Conservation (phyloP, 2,329 filamentous ascomycete genomes). For the Alternaria gaisen region DNA sequence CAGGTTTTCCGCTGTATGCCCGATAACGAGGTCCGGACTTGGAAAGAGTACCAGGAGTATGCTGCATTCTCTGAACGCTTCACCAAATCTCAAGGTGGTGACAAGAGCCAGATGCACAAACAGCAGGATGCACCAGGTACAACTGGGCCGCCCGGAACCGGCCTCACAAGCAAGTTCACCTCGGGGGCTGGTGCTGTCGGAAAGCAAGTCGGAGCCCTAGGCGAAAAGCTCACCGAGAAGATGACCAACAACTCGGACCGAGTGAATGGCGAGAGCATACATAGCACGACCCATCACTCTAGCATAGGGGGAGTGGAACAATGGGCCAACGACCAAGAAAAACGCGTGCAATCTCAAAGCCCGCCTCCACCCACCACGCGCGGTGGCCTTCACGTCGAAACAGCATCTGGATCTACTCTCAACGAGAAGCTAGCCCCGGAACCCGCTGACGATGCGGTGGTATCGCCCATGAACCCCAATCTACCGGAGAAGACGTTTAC, state of each 20-base stretch:
- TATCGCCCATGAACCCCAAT: slow-evolving; percentile 38
- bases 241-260: slow-evolving; percentile 32
- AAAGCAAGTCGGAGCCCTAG: slow-evolving; percentile 35
- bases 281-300: slow-evolving; percentile 17
- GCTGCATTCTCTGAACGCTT: slow-evolving; percentile 80
- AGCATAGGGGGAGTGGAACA: slow-evolving; percentile 47
- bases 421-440: slow-evolving; percentile 47
- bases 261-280: slow-evolving; percentile 15
- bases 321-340: slow-evolving; percentile 52
- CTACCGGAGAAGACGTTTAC: slow-evolving; percentile 37
- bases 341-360: slow-evolving; percentile 27
- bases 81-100: slow-evolving; percentile 67
- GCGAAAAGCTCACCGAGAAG: slow-evolving; percentile 46
- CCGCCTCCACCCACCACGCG: slow-evolving; percentile 10
- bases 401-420: slow-evolving; percentile 23
- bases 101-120: slow-evolving; percentile 62
- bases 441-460: slow-evolving; percentile 40
- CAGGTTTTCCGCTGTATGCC: slow-evolving; percentile 97
- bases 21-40: slow-evolving; percentile 90
- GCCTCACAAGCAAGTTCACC: slow-evolving; percentile 37
- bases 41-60: slow-evolving; percentile 92
- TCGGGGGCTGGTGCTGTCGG: slow-evolving; percentile 31
- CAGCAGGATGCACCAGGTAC: slow-evolving; percentile 59
- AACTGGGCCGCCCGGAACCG: slow-evolving; percentile 59
- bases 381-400: slow-evolving; percentile 30